Base-by-base conservation (phyloP, 2,329 filamentous ascomycete genomes). In the Cadophora gregata region DNA sequence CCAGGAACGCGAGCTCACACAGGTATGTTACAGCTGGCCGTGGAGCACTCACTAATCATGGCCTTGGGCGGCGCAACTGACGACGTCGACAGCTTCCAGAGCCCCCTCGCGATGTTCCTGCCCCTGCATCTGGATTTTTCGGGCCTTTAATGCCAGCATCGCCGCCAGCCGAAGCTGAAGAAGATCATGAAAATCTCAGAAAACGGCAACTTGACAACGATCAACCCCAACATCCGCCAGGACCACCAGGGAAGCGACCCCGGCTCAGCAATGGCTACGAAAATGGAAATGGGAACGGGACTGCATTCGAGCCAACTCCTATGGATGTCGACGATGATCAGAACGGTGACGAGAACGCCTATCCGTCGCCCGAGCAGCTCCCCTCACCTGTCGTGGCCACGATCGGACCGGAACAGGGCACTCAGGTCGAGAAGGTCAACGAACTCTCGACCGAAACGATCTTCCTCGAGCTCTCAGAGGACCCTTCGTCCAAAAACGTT, bases 251-350 rank as follows among this genome's bases (percentile, higher is more conserved):
- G 51, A 90, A 90, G 79, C 83, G 86, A 74, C 82, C 81, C 71
- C 83, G 85, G 75, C 81, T 89, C 74, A 87, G 83, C 80, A 89
- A 89, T 80, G 86, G 86, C 76, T 85, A 83, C 78, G 86, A 87
- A 75, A 85, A 86, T 72, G 68, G 66, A 3, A 53, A 53, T 33
- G 86, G 86, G 75, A 85, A 83, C 78, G 86, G 87, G 74, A 85
- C 86, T 72, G 69, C 65, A 7, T 80, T 83, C 74, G 81, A 83
- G 73, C 80, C 82, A 51, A 85, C 83, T 69, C 83, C 86, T 71
- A 72, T 89, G 86, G 86, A 89, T 71, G 77, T 88, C 70, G 87
- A 89, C 77, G 79, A 79, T 47, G 79, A 81, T 69, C 78, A 79
- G 62, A 77, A 79, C 65, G 75, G 76, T 63, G 77, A 81, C 71